Percentiles rank a stretch among this genome's conserved stretches.
phyloP scores from a whole-genome alignment of 805 yeast species.

The Kazachstania taianensis region DNA sequence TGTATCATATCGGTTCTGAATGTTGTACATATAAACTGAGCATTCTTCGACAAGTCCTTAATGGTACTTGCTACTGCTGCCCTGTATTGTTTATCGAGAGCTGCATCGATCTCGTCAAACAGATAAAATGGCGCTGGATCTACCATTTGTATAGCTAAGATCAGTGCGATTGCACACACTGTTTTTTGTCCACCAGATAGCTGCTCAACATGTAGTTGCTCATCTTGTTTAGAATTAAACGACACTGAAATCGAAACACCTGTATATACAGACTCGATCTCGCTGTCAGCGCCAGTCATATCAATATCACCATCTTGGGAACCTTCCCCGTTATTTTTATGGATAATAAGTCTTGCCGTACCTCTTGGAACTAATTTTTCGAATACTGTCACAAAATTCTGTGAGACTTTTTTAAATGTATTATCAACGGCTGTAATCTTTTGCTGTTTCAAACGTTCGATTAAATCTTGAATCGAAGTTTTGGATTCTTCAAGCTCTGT shows the following conservation, averaged over 20 bases:
- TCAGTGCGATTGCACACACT: conserved; percentile 88
- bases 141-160: conserved; percentile 85
- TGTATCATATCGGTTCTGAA: conserved; percentile 88
- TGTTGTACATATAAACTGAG: conserved; percentile 94
- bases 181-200: conserved; percentile 96
- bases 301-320: conserved; percentile 16
- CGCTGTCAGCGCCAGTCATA: conserved; percentile 8
- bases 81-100: conserved; percentile 85
- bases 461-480: conserved; percentile 61
- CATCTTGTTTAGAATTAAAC: conserved; percentile 76
- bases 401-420: conserved; percentile 68
- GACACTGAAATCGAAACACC: conserved; percentile 87
- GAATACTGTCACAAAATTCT: conserved; percentile 64
- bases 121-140: conserved; percentile 97
- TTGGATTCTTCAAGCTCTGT: conserved; percentile 61
- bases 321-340: conserved; percentile 22
- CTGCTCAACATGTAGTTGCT: conserved; percentile 81
- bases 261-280: conserved; percentile 35
- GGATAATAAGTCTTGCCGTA: conserved; percentile 62
- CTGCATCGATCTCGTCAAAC: conserved; percentile 95
- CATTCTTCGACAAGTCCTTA: conserved; percentile 49
- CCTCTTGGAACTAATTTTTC: conserved; percentile 78
- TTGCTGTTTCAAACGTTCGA: conserved; percentile 58
- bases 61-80: conserved; percentile 75
- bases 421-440: conserved; percentile 74